A percentile compares a stretch with the other conserved stretches of the same genome.
Evolutionary conservation across 2,329 filamentous ascomycete species (phyloP).

Genomic region (Colletotrichum gloeosporioides): DNA sequence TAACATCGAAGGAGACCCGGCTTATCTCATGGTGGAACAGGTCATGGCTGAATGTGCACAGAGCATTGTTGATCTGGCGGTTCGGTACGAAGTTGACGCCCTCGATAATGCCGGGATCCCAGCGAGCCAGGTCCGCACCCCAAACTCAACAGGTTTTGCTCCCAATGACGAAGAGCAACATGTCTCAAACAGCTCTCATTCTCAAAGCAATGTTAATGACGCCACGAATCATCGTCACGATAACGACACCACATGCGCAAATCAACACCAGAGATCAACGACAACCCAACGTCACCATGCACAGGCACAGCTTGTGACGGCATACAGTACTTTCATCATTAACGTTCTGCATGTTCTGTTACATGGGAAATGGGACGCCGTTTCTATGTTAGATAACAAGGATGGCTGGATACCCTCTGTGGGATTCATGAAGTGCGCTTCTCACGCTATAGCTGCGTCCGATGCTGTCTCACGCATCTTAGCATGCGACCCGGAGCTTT

Average conservation of each 20-base stretch:
- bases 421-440: constrained; percentile 49
- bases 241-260: background rate
- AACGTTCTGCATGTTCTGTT: background rate
- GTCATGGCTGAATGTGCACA: background rate
- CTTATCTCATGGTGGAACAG: background rate
- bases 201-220: background rate
- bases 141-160: background rate
- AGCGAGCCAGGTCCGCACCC: background rate
- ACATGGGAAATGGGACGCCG: background rate
- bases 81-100: background rate
- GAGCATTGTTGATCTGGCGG: background rate
- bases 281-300: background rate
- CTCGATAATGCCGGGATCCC: background rate
- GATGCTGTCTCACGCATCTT: constrained; percentile 51
- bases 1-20: background rate
- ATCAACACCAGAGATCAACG: background rate
- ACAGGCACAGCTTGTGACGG: background rate
- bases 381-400: constrained; percentile 43
- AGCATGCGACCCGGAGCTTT: constrained; percentile 52
- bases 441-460: constrained; percentile 51
- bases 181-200: background rate
- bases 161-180: background rate
- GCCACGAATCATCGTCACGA: background rate
- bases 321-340: background rate
- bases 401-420: constrained; percentile 54